These are phyloP conservation scores for Teratosphaeria epicoccoides DNA, from an alignment of 2,329 filamentous ascomycete genomes.

Conservation along the genomic window DNA sequence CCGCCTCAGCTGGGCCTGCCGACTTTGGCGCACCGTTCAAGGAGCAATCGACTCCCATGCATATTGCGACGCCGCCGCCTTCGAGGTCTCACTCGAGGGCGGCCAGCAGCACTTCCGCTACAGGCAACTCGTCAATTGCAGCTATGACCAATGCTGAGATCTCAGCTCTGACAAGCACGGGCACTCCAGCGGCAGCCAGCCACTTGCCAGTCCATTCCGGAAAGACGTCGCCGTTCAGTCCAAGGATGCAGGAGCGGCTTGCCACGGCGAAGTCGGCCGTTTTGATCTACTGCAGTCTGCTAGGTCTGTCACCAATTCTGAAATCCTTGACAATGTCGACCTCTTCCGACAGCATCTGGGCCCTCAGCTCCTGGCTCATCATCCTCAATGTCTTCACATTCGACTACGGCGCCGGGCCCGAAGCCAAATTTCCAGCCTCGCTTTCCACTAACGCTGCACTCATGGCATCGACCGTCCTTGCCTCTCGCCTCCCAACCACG, in stretches of 20 bases:
- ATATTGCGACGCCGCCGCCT: background rate
- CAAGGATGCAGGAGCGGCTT: slow-evolving; percentile 52
- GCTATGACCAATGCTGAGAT: slow-evolving; percentile 14
- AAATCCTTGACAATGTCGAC: slow-evolving; percentile 93
- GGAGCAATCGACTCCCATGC: slow-evolving; percentile 2
- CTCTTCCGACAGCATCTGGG: slow-evolving; percentile 92
- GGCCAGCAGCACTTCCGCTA: slow-evolving; percentile 45
- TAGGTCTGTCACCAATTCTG: slow-evolving; percentile 87
- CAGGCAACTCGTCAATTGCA: slow-evolving; percentile 6
- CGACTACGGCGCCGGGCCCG: slow-evolving; percentile 70
- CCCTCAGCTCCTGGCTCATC: slow-evolving; percentile 85
- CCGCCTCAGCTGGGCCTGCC: slow-evolving; percentile 5
- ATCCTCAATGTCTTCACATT: slow-evolving; percentile 97
- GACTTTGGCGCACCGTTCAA: slow-evolving; percentile 17
- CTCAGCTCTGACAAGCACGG: background rate
- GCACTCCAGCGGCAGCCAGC: slow-evolving; percentile 11
- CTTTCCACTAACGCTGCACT: slow-evolving; percentile 91
- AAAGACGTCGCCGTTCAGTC: slow-evolving; percentile 35
- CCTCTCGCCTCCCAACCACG: slow-evolving; percentile 76
- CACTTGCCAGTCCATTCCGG: slow-evolving; percentile 28
- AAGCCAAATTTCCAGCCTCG: slow-evolving; percentile 56
- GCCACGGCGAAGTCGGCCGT: slow-evolving; percentile 85
- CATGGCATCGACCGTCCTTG: slow-evolving; percentile 91
- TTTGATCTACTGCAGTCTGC: slow-evolving; percentile 82
- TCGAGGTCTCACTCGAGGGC: slow-evolving; percentile 37